Evolutionary conservation across 345 rosid species (phyloP).

Genomic region (Geranium rotundifolium): DNA sequence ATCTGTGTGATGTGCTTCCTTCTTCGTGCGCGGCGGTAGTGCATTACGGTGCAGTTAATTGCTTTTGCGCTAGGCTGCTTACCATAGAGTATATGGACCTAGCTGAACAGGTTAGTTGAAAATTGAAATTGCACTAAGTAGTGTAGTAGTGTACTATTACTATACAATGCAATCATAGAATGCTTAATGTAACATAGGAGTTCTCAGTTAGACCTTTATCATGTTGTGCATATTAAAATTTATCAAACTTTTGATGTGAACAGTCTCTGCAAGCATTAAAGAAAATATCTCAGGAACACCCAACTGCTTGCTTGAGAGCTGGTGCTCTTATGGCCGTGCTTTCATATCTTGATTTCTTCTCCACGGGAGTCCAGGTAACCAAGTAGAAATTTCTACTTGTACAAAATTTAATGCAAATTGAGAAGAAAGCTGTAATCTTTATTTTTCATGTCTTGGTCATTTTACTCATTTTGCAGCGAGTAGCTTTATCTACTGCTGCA

Average conservation of each 20-base stretch:
- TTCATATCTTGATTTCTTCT: constrained; percentile 94
- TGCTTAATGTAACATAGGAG: neutral
- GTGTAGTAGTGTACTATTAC: neutral
- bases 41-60: constrained; percentile 88
- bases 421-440: neutral
- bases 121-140: neutral
- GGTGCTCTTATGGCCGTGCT: constrained; percentile 99
- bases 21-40: constrained; percentile 98
- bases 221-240: neutral
- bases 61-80: constrained; percentile 84
- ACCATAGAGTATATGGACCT: constrained; percentile 99
- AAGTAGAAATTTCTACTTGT: neutral
- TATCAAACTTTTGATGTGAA: constrained; percentile 9
- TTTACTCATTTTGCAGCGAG: constrained; percentile 42
- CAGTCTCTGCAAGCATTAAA: constrained; percentile 97
- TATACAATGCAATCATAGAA: neutral
- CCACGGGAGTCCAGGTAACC: constrained; percentile 96
- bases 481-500: constrained; percentile 96
- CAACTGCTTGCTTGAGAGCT: constrained; percentile 97
- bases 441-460: neutral
- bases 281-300: constrained; percentile 99
- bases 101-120: constrained; percentile 78
- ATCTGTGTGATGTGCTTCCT: constrained; percentile 91
- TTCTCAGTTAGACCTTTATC: neutral
- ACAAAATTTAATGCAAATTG: neutral